Base-by-base conservation (phyloP, 1,284 basidiomycete genomes). In the Dichomitus squalens region DNA sequence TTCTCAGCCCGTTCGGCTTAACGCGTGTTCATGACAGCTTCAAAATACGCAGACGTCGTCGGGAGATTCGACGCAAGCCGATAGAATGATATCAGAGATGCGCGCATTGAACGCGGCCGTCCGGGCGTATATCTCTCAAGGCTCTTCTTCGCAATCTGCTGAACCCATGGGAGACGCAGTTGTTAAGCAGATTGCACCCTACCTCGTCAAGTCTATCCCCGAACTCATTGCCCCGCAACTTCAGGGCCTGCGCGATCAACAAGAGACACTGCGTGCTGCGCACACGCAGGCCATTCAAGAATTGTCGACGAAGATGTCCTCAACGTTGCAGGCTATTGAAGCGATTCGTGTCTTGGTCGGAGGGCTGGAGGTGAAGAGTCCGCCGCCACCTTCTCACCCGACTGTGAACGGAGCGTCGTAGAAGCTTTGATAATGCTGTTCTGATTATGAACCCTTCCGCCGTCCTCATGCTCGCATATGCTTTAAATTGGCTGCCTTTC, bases 71-170 rank as follows among this genome's bases (percentile, higher is more conserved):
- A 41, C 51, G 18, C 58, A 60, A 34, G 52, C 60, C 9, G 57
- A 61, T 34, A 50, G 56, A 41, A 64, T 64, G 54, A 57, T 61
- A 20, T 47, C 54, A 1, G 62, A 61, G 35, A 59, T 64, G 55
- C 59, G 59, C 25, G 62, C 62, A n/a, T 25, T 64, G 23, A 64
- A 61, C 49, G 59, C 59, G 11, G 59, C 62, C 16, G 59, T 64
- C 33, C 50, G 57, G 23, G 59, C 62, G 16, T 59, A 57, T 31
- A 48, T 58, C 12, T 46, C 58, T 20, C 54, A 58, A 34, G 48
- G 57, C 23, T 56, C 62, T 16, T 27, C 47, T 21, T 23, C 54
- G 1, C 43, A 25, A 11, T 36, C 49, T 11, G 21, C 49, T 29
- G n/a, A 31, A 11, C 57, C 51, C 20, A 52, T 48, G 34, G 52